Conservation (phyloP, 2,329 filamentous ascomycete genomes). For the Penicillium sumatraense region DNA sequence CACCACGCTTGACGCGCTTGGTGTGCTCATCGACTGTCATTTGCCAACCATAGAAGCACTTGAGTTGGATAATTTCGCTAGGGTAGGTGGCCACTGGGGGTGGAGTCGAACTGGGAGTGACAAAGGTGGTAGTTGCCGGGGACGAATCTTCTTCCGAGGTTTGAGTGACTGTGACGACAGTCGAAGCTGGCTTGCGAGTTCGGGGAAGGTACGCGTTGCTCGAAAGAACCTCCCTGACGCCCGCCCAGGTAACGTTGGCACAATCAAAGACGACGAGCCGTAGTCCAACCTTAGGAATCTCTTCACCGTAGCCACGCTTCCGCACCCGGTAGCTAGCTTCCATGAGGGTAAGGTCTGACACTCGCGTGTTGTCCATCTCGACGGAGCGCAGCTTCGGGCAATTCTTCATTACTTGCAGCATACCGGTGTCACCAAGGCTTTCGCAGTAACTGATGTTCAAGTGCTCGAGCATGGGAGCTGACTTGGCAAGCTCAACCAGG, state of each 20-base stretch:
- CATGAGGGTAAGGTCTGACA: constrained; percentile 82
- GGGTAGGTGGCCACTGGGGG: constrained; percentile 58
- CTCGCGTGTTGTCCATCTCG: constrained; percentile 91
- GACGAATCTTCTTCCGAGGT: constrained; percentile 24
- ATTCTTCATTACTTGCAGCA: constrained; percentile 79
- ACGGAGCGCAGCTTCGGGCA: constrained; percentile 72
- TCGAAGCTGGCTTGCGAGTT: constrained; percentile 41
- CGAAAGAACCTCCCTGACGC: constrained; percentile 82
- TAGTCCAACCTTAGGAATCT: constrained; percentile 65
- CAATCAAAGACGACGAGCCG: constrained; percentile 88
- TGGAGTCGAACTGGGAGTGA: constrained; percentile 26
- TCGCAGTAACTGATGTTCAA: constrained; percentile 92
- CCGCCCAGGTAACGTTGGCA: constrained; percentile 88
- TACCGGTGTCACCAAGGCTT: constrained; percentile 77
- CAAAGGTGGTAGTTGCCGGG: constrained; percentile 31
- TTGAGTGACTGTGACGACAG: constrained; percentile 40
- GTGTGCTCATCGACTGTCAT: constrained; percentile 93
- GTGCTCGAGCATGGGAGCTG: constrained; percentile 80
- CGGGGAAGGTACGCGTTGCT: constrained; percentile 77
- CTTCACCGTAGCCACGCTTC: constrained; percentile 60
- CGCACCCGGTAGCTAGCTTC: constrained; percentile 84
- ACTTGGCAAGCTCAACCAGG: constrained; percentile 74
- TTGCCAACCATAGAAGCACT: constrained; percentile 95
- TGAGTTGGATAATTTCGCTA: constrained; percentile 79
- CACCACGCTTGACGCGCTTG: constrained; percentile 78